phyloP scores from a whole-genome alignment of 2,329 filamentous ascomycete species.

The Nemania abortiva region DNA sequence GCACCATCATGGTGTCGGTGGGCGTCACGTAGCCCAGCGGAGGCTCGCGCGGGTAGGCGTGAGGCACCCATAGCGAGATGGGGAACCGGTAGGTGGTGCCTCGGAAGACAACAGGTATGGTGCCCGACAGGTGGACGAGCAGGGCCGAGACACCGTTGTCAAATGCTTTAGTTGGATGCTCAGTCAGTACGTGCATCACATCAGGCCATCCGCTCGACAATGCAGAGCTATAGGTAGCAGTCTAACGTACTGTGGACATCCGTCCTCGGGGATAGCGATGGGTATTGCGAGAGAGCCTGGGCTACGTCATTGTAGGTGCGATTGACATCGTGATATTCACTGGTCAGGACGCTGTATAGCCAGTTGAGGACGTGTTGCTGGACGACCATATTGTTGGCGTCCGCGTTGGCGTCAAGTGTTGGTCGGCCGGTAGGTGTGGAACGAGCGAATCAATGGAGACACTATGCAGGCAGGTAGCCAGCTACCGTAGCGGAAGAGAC shows the following conservation, averaged over 20 bases:
- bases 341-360: constrained; percentile 91
- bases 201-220: background rate
- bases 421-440: constrained; percentile 6
- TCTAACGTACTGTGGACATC: constrained; percentile 88
- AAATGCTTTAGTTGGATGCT: constrained; percentile 74
- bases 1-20: constrained; percentile 86
- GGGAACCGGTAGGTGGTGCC: constrained; percentile 92
- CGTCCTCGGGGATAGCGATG: constrained; percentile 84
- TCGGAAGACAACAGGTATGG: constrained; percentile 90
- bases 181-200: constrained; percentile 20
- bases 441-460: background rate
- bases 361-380: constrained; percentile 93
- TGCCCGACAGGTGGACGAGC: constrained; percentile 87
- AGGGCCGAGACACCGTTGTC: constrained; percentile 89
- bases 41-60: constrained; percentile 86
- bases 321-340: constrained; percentile 92
- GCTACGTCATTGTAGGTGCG: constrained; percentile 93
- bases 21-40: constrained; percentile 92
- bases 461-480: constrained; percentile 34
- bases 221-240: background rate
- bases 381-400: constrained; percentile 69
- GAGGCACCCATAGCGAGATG: constrained; percentile 91
- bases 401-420: constrained; percentile 38
- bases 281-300: constrained; percentile 81
- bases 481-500: constrained; percentile 39